These are phyloP conservation scores for Stylosanthes scabra DNA, from an alignment of 331 rosid genomes.

Conservation along the genomic window DNA sequence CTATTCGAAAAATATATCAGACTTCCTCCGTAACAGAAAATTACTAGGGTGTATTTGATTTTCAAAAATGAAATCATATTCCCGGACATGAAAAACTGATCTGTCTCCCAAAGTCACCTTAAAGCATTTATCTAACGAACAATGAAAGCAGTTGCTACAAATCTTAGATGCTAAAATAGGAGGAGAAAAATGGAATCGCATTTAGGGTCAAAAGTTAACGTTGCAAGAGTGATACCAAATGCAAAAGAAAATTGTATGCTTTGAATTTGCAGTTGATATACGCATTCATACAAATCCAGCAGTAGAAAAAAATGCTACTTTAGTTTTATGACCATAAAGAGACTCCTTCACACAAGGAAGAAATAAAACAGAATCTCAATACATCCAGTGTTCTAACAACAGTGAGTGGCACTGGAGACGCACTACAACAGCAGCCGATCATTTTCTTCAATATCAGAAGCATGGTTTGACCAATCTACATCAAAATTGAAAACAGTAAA, in stretches of 20 bases:
- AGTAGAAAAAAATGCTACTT: constrained; percentile 11
- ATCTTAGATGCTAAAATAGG: background rate
- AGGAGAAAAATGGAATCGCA: too few relatives aligned
- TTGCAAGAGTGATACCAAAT: background rate
- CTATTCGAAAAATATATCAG: too few relatives aligned
- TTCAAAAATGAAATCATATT: too few relatives aligned
- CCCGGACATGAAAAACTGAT: too few relatives aligned
- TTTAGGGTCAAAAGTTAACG: too few relatives aligned
- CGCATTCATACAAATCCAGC: constrained; percentile 6
- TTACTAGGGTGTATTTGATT: too few relatives aligned
- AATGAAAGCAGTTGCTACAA: background rate
- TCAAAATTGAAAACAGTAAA: background rate
- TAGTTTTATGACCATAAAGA: constrained; percentile 4
- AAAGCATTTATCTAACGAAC: background rate
- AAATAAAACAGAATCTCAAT: constrained; percentile 32
- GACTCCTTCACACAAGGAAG: constrained; percentile 30
- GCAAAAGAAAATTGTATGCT: background rate
- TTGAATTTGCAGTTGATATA: background rate
- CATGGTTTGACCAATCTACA: constrained; percentile 52
- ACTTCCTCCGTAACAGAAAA: too few relatives aligned
- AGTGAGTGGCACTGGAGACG: constrained; percentile 32
- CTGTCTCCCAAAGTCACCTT: background rate
- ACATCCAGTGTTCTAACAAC: constrained; percentile 25
- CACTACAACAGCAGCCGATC: constrained; percentile 24
- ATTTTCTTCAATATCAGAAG: constrained; percentile 41